Base-by-base conservation (phyloP, 306 rosid genomes). In the Prunus padus region DNA sequence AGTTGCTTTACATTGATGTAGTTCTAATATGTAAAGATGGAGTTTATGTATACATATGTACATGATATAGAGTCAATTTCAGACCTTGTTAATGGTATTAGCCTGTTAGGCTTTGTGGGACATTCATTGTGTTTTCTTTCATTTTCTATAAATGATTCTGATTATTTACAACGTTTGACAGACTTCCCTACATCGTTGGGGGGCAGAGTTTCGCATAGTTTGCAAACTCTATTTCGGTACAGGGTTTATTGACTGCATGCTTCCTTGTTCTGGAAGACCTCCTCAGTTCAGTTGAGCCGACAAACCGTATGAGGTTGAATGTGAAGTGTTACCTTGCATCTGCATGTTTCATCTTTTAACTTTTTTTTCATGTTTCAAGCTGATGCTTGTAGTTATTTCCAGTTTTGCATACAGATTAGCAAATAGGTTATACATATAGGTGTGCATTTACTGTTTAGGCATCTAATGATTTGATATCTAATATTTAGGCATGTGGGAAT, bases 121-220 rank as follows among this genome's bases (percentile, higher is more conserved):
- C 61, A 54, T 76, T 37, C 2, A 3, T 56, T 60, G 47, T 33
- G 68, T 52, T 28, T 19, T 2, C 3, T 22, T 69, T 45, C 40
- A 20, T 57, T 76, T 77, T 26, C 1, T 66, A 67, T 78, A 60
- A 64, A 73, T 82, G 65, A 70, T 85, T 86, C 86, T 85, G 81
- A 84, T 86, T 75, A 30, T 10, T 84, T 78, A 78, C 83, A 62
- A 78, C 73, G 84, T 90, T 85, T 87, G 80, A 82, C 90, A 84
- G 90, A 79, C 95, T 87, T 85, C 91, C 89, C 96, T 82, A 86
- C 83, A 80, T 84, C 13, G 62, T 74, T 80, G 84, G 87, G 84
- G 87, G 79, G 79, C 83, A 75, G 89, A 70, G 85, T 82, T 61
- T 15, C 57, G 73, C 86, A 59, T 82, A 67, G 30, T 81, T 75